phyloP scores from a whole-genome alignment of 2,329 filamentous ascomycete genomes.

The Calycina herbarum region DNA sequence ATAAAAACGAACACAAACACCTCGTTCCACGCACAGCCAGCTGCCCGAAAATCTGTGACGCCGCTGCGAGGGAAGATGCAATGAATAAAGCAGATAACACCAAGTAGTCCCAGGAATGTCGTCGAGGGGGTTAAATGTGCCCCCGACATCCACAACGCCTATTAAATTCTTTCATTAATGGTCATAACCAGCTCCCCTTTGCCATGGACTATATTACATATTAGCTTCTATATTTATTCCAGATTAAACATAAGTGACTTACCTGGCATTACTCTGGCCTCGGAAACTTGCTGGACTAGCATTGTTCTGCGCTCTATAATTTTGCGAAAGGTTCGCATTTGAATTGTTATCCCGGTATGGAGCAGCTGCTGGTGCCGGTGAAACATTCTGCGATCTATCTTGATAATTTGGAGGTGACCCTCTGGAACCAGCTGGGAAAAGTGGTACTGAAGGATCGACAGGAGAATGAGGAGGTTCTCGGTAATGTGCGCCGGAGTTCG shows the following conservation, averaged over 20 bases:
- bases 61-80: constrained; percentile 22
- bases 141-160: constrained; percentile 30
- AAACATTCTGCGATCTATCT: constrained; percentile 29
- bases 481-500: constrained; percentile 32
- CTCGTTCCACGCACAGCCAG: constrained; percentile 15
- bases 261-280: constrained; percentile 49
- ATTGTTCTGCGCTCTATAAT: constrained; percentile 43
- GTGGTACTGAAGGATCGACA: constrained; percentile 50
- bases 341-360: constrained; percentile 38
- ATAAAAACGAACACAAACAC: not conserved
- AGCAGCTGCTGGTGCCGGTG: constrained; percentile 26
- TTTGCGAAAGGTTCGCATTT: constrained; percentile 37
- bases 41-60: constrained; percentile 2
- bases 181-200: constrained; percentile 57
- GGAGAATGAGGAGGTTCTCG: constrained; percentile 46
- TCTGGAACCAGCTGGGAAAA: constrained; percentile 47
- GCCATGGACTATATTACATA: constrained; percentile 48
- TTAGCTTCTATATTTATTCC: constrained; percentile 27
- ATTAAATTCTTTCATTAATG: constrained; percentile 41
- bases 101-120: constrained; percentile 21
- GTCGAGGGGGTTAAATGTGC: constrained; percentile 19
- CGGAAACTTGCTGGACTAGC: constrained; percentile 43
- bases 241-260: constrained; percentile 6
- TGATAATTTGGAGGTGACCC: constrained; percentile 37
- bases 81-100: constrained; percentile 36